Percentiles rank a stretch among this genome's conserved stretches.
Evolutionary conservation across 768 basidiomycete species (phyloP).

Genomic region (Lyophyllum shimeji): DNA sequence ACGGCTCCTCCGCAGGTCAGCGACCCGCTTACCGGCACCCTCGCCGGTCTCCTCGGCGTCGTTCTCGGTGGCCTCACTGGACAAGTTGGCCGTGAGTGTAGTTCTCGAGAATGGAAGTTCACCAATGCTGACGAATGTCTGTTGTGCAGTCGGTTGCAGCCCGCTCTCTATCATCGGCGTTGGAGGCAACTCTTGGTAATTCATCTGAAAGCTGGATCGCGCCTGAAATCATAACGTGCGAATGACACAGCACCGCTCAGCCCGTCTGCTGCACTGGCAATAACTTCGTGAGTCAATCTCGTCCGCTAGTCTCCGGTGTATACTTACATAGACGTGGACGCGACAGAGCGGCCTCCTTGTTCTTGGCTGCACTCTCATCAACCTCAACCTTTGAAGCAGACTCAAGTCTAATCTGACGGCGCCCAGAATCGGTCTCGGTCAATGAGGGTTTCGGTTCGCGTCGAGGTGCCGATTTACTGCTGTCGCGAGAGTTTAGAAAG

Average conservation of each 20-base stretch:
- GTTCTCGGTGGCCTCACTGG: not conserved
- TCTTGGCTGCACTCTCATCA: slow-evolving; percentile 17
- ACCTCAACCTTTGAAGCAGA: slow-evolving; percentile 8
- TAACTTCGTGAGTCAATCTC: slow-evolving; percentile 12
- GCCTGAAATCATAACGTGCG: too few relatives aligned
- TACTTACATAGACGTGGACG: not conserved
- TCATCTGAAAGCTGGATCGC: too few relatives aligned
- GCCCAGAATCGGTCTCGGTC: too few relatives aligned
- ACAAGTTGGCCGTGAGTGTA: not conserved
- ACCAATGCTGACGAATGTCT: not conserved
- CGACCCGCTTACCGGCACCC: not conserved
- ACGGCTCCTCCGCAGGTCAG: not conserved
- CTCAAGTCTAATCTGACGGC: not conserved
- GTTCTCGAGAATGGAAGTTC: too few relatives aligned
- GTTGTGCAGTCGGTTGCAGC: not conserved
- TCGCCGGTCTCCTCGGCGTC: not conserved
- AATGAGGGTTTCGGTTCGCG: too few relatives aligned
- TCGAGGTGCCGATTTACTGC: too few relatives aligned
- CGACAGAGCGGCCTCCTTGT: slow-evolving; percentile 15
- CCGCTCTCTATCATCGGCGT: not conserved
- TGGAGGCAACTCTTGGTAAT: slow-evolving; percentile 5
- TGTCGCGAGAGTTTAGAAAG: too few relatives aligned
- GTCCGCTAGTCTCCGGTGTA: not conserved
- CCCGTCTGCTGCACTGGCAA: slow-evolving; percentile 18
- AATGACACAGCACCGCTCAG: slow-evolving; percentile 7